Evolutionary conservation across 2,329 filamentous ascomycete species (phyloP).

Genomic region (Mollisiaceae sp.): DNA sequence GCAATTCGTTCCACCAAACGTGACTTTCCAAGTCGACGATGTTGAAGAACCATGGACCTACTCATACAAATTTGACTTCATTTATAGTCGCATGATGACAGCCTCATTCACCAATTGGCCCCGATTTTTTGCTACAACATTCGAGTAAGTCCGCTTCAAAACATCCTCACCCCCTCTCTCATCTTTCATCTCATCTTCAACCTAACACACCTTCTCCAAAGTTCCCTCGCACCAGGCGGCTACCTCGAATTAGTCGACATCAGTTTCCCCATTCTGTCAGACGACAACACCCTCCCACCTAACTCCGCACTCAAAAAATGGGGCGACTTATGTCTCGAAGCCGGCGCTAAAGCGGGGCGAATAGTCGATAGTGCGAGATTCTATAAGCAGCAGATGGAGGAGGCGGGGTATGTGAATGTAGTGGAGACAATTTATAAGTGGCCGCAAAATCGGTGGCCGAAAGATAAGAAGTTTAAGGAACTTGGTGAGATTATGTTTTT

Average conservation of each 20-base stretch:
- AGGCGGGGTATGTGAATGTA: constrained; percentile 33
- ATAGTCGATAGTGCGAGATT: constrained; percentile 38
- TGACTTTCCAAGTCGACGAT: constrained; percentile 67
- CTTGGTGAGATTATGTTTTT: constrained; percentile 29
- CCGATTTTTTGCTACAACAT: constrained; percentile 14
- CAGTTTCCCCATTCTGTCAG: constrained; percentile 34
- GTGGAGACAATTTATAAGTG: constrained; percentile 53
- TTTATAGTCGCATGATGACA: constrained; percentile 53
- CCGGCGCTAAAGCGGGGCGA: constrained; percentile 40
- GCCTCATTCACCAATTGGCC: constrained; percentile 29
- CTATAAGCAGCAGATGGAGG: constrained; percentile 24
- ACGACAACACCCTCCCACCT: constrained; percentile 44
- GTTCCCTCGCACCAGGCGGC: constrained; percentile 35
- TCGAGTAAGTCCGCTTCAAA: constrained; percentile 13
- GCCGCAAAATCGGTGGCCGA: constrained; percentile 57
- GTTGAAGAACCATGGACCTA: constrained; percentile 54
- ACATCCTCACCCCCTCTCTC: background rate
- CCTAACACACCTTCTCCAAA: background rate
- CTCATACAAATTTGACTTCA: constrained; percentile 61
- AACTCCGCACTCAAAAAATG: constrained; percentile 23
- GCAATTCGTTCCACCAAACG: constrained; percentile 53
- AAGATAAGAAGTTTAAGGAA: constrained; percentile 45
- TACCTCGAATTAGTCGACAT: constrained; percentile 42
- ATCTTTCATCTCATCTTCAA: background rate
- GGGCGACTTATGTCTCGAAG: constrained; percentile 39